These are phyloP conservation scores for Coriolopsis trogii DNA, from an alignment of 1,284 basidiomycete genomes.

Conservation along the genomic window DNA sequence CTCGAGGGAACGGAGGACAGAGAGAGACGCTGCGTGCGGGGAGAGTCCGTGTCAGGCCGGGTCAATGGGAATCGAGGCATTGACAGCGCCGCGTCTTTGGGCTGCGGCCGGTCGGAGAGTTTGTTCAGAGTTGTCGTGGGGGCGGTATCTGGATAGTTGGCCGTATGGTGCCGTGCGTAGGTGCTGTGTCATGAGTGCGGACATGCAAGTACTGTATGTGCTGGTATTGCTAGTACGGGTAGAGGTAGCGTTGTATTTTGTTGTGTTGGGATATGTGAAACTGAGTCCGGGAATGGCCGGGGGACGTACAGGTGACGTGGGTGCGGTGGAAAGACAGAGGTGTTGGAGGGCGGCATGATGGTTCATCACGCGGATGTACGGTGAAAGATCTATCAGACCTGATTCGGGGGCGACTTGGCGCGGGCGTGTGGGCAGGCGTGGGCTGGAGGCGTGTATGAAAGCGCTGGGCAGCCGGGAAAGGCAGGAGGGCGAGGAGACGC, in stretches of 20 bases:
- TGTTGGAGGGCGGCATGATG: not conserved
- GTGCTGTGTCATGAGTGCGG: not conserved
- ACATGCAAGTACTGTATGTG: not conserved
- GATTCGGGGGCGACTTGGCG: slow-evolving; percentile 17
- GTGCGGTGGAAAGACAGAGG: not conserved
- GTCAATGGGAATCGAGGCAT: not conserved
- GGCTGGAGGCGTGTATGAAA: not conserved
- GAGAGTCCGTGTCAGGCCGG: not conserved
- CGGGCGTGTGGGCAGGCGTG: slow-evolving; percentile 9
- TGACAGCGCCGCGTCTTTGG: not conserved
- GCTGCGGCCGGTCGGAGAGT: slow-evolving; percentile 3
- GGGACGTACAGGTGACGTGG: not conserved
- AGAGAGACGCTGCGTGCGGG: not conserved
- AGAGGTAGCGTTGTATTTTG: not conserved
- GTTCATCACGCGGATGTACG: slow-evolving; percentile 9
- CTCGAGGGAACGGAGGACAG: not conserved
- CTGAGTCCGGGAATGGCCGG: not conserved
- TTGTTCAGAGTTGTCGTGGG: not conserved
- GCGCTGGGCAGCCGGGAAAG: not conserved
- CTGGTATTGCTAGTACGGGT: not conserved
- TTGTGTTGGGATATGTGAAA: not conserved
- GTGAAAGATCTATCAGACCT: slow-evolving; percentile 18
- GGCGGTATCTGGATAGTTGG: not conserved
- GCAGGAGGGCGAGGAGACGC: not conserved
- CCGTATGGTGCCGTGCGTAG: not conserved